Evolutionary conservation across 2,329 filamentous ascomycete genomes (phyloP), one percentile per base, ranked within the genome.

Genomic region (Nemania abortiva): DNA sequence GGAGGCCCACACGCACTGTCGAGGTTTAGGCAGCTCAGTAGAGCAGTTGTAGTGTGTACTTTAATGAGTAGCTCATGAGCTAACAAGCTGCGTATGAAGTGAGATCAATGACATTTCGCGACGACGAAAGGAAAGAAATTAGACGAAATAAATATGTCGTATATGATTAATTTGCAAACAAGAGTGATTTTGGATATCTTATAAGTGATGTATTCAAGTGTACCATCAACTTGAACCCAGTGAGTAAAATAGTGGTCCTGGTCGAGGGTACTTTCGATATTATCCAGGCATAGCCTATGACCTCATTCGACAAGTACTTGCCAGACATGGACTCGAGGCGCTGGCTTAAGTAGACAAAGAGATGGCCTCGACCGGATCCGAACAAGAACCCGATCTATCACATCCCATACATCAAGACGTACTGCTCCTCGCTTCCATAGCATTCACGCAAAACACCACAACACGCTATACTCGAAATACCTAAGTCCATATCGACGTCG

Each of bases 221-320:
- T 42, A 37, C 11, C 13, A 42, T 42, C 13, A 37, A 9, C 15
- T 42, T 37, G 34, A 6, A 42, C 6, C 39, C 11, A 42, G 39
- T 47, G 42, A n/a, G 42, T 47, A 20, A 7, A n/a, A 7, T 24
- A 50, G 18, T 24, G 22, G n/a, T 11, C 3, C 47, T 18, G 50
- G 50, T 53, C 10, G 9, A 31, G 27, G 24, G 27, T 53, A 53
- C 50, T 29, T 53, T 31, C 18, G 27, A 13, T 22, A n/a, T 31
- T 18, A 13, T n/a, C 50, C 13, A 22, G 7, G 50, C 45, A 24
- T 61, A 39, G 47, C 53, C 37, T 54, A 70, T 70, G 68, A 70
- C 67, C 63, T 69, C 67, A 69, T 58, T n/a, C 13, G 37, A 42
- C n/a, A 20, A 53, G 58, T 68, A 29, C 65, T 47, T 37, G 15